Evolutionary conservation across 2,329 filamentous ascomycete species (phyloP).

Genomic region (Pseudogymnoascus sp.): DNA sequence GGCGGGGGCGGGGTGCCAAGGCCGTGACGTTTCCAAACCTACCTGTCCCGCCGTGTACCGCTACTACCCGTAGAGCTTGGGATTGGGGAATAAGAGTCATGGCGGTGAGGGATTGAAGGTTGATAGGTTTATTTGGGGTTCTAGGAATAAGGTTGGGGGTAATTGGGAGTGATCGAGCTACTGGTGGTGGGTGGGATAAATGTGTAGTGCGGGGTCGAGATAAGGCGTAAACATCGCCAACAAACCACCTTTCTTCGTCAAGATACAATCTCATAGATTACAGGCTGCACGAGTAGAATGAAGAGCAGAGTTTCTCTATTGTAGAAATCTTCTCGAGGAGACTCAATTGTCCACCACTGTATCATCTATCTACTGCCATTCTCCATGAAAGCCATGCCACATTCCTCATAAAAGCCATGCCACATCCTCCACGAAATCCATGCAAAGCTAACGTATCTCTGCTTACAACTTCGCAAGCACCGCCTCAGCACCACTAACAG

Average conservation of each 20-base stretch:
- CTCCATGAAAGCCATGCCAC: not conserved
- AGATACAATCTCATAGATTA: not conserved
- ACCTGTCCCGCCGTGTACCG: not conserved
- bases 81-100: not conserved
- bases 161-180: not conserved
- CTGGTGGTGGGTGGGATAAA: not conserved
- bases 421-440: not conserved
- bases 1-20: not conserved
- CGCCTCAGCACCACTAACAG: conserved; percentile 25
- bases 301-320: not conserved
- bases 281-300: not conserved
- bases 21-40: not conserved
- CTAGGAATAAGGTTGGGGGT: not conserved
- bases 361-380: not conserved
- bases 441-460: not conserved
- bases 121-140: not conserved
- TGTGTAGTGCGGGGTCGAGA: not conserved
- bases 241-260: not conserved
- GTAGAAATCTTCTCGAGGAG: not conserved
- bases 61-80: not conserved
- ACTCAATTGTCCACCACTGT: not conserved
- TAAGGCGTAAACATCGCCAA: not conserved
- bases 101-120: not conserved
- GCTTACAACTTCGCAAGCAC: conserved; percentile 16
- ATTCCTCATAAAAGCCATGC: too few species aligned